A percentile compares a stretch with the other conserved stretches of the same genome.
Conservation (phyloP, 495 filamentous ascomycete genomes). For the Terfezia claveryi region DNA sequence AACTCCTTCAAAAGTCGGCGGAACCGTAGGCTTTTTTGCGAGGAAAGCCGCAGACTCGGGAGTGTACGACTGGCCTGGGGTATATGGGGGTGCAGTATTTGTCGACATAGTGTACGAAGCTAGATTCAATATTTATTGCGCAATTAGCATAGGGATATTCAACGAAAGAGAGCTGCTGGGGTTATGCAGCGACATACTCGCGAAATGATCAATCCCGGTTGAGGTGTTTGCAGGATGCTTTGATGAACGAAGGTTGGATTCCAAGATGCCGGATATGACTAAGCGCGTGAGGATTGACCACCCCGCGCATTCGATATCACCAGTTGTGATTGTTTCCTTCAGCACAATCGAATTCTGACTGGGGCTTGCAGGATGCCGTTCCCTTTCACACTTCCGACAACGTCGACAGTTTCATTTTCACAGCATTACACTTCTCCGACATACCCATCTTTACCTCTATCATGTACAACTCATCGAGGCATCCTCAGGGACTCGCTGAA, state of each 20-base stretch:
- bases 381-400: slow-evolving; percentile 63
- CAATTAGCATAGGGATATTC: no score
- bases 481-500: slow-evolving; percentile 59
- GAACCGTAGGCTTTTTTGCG: slow-evolving; percentile 80
- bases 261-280: no score
- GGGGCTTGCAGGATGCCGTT: slow-evolving; percentile 43
- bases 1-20: slow-evolving; percentile 88
- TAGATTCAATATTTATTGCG: no score
- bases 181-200: no score
- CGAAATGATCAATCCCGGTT: no score
- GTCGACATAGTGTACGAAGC: neutral
- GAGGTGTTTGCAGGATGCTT: no score
- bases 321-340: no score
- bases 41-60: slow-evolving; percentile 84
- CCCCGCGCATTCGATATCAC: no score
- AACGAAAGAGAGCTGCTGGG: no score
- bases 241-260: no score
- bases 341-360: neutral
- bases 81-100: neutral
- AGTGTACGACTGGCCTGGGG: slow-evolving; percentile 23
- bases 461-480: slow-evolving; percentile 54
- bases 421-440: slow-evolving; percentile 43
- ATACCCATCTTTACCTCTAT: slow-evolving; percentile 63
- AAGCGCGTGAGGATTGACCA: no score
- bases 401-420: slow-evolving; percentile 59